These are phyloP conservation scores for Candida ascalaphidarum DNA, from an alignment of 805 yeast species.

Conservation along the genomic window DNA sequence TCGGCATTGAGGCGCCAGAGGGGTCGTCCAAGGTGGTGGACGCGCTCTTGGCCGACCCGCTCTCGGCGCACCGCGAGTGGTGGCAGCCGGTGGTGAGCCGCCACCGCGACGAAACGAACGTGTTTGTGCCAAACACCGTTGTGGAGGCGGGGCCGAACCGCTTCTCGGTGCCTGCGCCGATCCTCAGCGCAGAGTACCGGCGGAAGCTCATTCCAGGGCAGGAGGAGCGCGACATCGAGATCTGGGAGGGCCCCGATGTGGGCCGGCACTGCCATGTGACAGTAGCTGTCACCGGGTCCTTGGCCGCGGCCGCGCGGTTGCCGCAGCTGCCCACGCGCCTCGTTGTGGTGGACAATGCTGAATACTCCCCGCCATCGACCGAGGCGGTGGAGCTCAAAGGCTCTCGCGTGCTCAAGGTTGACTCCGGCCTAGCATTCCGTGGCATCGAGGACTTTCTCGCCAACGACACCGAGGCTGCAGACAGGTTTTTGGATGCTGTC, in stretches of 20 bases:
- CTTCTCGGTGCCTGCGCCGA: no score
- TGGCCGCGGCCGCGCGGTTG: no score
- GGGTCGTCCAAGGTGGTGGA: slow-evolving; percentile 31
- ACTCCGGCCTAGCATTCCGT: slow-evolving; percentile 14
- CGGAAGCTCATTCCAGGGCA: no score
- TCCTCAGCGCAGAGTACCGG: no score
- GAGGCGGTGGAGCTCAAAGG: no score
- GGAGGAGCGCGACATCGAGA: no score
- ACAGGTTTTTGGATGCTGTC: slow-evolving; percentile 18
- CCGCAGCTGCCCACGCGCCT: slow-evolving; percentile 10
- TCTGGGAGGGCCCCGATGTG: slow-evolving; percentile 4
- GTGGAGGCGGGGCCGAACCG: no score
- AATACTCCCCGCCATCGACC: slow-evolving; percentile 24
- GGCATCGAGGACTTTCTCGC: slow-evolving; percentile 23
- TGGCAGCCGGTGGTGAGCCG: slow-evolving; percentile 16
- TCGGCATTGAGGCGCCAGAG: no score
- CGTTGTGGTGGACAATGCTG: slow-evolving; percentile 29
- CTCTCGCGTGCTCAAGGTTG: slow-evolving; percentile 22
- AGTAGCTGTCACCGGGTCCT: slow-evolving; percentile 13
- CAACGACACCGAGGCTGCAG: slow-evolving; percentile 23
- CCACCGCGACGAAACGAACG: slow-evolving; percentile 9
- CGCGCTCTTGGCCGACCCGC: slow-evolving; percentile 31
- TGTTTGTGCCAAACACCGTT: no score
- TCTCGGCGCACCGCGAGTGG: slow-evolving; percentile 26
- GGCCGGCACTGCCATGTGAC: slow-evolving; percentile 13